These are phyloP conservation scores for Pythium aphanidermatum DNA, from an alignment of 352 stramenopile genomes.

Conservation along the genomic window DNA sequence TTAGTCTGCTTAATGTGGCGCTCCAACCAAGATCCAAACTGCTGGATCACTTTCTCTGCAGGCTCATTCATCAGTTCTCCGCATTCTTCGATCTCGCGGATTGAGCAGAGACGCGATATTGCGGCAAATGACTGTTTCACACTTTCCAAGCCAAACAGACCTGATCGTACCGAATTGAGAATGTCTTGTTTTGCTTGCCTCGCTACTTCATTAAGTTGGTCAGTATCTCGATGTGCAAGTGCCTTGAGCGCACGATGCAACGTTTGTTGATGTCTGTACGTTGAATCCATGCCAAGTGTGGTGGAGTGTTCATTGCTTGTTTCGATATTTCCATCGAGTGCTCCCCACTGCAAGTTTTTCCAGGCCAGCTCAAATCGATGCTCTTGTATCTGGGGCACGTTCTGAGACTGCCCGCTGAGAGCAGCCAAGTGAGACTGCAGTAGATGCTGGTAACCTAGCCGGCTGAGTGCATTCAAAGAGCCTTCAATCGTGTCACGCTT, in stretches of 20 bases:
- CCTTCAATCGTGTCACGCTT: constrained; percentile 27
- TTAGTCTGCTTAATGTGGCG: constrained; percentile 11
- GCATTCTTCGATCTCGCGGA: constrained; percentile 57
- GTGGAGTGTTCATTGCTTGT: too few relatives aligned
- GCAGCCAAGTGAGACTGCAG: constrained; percentile 50
- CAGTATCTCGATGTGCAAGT: constrained; percentile 45
- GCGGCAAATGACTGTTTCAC: constrained; percentile 53
- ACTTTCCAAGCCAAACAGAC: constrained; percentile 61
- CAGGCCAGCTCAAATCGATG: constrained; percentile 76
- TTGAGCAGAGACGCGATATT: constrained; percentile 47
- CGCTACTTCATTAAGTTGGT: constrained; percentile 28
- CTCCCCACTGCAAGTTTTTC: constrained; percentile 80
- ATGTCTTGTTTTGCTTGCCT: constrained; percentile 40
- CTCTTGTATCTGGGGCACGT: constrained; percentile 27
- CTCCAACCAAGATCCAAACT: constrained; percentile 42
- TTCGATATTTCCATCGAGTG: too few relatives aligned
- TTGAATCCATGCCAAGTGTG: neutral
- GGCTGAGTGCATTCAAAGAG: constrained; percentile 51
- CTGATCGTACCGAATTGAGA: constrained; percentile 45
- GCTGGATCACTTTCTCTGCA: neutral
- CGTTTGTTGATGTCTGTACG: constrained; percentile 47
- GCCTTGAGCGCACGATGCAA: constrained; percentile 52
- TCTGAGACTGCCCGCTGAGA: neutral
- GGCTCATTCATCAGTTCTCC: constrained; percentile 1
- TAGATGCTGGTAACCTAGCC: constrained; percentile 71